Evolutionary conservation across 345 rosid genomes (phyloP), one percentile per base, ranked within the genome.

Genomic region (Zanthoxylum bungeanum): DNA sequence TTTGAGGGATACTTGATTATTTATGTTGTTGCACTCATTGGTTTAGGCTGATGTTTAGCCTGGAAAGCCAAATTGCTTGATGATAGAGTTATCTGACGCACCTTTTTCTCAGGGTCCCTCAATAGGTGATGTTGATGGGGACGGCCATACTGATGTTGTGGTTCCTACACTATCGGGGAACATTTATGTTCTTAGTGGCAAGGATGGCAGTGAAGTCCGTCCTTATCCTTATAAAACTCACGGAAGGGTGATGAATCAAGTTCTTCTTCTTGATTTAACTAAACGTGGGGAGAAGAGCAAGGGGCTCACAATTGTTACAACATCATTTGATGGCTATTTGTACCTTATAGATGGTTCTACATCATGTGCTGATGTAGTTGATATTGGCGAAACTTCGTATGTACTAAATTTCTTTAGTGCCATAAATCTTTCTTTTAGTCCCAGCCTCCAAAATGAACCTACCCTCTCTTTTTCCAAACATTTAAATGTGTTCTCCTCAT

Each of bases 361-460:
- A 69, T 91, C 98, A 52, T 96, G 99, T 63, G 82, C 97, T 57
- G 99, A 93, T 69, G 99, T 91, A 76, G 97, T 96, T 70, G 98
- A 96, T 75, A 91, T 93, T 76, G 97, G 99, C 31, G 99, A 96
- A 93, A 96, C 90, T 69, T 93, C 98, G 97, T 96, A 91, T 83
- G 99, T 51, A 40, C 69, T 46, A 39, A 61, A 9, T 39, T 49
- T 34, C 63, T 75, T 72, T 33, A 57, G 25, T 78, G 55, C 58
- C 39, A 22, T 22, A 55, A 71, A 34, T 36, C 49, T 24, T 42
- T n/a, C 40, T 56, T 69, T 28, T 42, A 39, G 7, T 1, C 65
- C 62, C 12, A 57, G 61, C 24, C 39, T 58, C 24, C 39, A 16
- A 57, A 30, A 30, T 21, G 7, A 36, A 14, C 30, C 40, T 58